These are phyloP conservation scores for Carex scoparia DNA, from an alignment of 176 grass and related monocot species.

Conservation along the genomic window DNA sequence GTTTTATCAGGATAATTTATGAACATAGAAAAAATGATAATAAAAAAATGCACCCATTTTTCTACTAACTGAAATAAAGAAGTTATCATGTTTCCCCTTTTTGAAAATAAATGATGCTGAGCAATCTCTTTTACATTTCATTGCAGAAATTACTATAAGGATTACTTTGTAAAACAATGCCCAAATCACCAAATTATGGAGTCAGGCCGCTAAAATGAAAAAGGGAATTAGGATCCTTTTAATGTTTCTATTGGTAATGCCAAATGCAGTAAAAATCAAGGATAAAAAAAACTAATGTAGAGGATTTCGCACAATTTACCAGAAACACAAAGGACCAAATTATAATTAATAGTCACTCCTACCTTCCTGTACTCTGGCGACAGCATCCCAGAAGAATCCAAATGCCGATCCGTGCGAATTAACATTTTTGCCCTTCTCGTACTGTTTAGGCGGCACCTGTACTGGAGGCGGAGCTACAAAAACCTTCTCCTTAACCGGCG, in stretches of 20 bases:
- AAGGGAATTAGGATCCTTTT: neutral
- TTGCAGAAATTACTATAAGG: neutral
- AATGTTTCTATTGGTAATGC: neutral
- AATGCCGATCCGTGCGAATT: constrained; percentile 56
- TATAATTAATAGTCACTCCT: neutral
- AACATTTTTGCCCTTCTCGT: constrained; percentile 21
- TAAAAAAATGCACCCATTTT: neutral
- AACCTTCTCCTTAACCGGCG: constrained; percentile 31
- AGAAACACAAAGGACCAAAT: neutral
- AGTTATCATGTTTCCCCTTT: neutral
- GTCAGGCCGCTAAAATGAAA: neutral
- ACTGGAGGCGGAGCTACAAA: constrained; percentile 35
- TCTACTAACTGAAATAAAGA: neutral
- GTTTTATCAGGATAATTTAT: neutral
- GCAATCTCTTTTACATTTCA: neutral
- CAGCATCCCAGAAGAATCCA: constrained; percentile 84
- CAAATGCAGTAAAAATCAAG: neutral
- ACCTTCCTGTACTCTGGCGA: constrained; percentile 87
- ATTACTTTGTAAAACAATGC: neutral
- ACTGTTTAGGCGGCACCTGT: constrained; percentile 68
- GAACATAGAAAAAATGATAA: neutral
- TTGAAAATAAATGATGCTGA: neutral
- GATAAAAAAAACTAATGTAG: neutral
- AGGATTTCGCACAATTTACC: neutral
- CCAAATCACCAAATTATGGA: neutral